Evolutionary conservation across 352 stramenopile genomes (phyloP).

Genomic region (Phytophthora nicotianae): DNA sequence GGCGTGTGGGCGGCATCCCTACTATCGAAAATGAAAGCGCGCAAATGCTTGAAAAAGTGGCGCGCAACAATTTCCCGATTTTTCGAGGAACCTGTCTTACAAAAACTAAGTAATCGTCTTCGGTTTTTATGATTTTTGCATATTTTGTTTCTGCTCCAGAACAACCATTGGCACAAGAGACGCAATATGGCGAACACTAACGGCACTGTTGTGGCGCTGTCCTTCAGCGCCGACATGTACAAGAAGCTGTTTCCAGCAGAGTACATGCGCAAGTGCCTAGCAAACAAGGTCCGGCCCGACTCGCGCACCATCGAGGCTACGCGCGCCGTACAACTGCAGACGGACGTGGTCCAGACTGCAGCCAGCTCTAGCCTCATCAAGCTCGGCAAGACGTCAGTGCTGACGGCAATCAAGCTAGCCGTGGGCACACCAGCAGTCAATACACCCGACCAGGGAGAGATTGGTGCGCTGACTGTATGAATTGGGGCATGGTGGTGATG

Average conservation of each 20-base stretch:
- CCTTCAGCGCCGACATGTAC: constrained; percentile 75
- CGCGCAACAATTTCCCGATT: background rate
- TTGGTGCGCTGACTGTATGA: constrained; percentile 39
- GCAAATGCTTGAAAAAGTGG: constrained; percentile 20
- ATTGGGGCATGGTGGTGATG: background rate
- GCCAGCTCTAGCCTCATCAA: constrained; percentile 79
- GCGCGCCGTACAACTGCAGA: constrained; percentile 69
- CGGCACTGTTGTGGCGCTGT: constrained; percentile 40
- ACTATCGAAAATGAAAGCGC: constrained; percentile 3
- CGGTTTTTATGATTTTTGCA: constrained; percentile 8
- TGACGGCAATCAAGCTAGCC: constrained; percentile 74
- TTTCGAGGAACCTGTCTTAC: constrained; percentile 2
- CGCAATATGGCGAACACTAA: constrained; percentile 14
- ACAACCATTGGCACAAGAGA: background rate
- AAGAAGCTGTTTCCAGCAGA: constrained; percentile 76
- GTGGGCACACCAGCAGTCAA: constrained; percentile 72
- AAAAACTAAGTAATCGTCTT: constrained; percentile 16
- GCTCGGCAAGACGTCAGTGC: constrained; percentile 71
- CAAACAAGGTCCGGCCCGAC: constrained; percentile 64
- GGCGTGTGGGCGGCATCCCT: constrained; percentile 11
- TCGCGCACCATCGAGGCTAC: constrained; percentile 50
- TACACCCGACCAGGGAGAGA: constrained; percentile 77
- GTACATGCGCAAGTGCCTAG: constrained; percentile 70
- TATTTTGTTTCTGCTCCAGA: background rate
- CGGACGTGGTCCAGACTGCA: constrained; percentile 63